Conservation (phyloP, 805 yeast species). For the Nakazawaea holstii region DNA sequence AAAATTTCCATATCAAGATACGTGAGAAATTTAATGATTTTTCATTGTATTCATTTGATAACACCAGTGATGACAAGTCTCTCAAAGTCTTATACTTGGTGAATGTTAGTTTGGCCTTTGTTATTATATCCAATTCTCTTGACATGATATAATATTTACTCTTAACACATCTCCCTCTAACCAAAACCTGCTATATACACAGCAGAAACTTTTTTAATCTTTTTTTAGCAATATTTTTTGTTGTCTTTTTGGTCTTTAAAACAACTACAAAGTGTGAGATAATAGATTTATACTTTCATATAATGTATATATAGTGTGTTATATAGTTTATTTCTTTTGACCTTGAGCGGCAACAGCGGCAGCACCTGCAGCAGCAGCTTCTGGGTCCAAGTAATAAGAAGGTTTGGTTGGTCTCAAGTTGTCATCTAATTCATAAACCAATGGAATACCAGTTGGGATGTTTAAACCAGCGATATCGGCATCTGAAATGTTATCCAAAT, state of each 20-base stretch:
- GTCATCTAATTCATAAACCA: conserved; percentile 91
- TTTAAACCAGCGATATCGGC: conserved; percentile 89
- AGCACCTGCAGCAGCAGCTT: conserved; percentile 99
- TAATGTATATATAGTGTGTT: no score
- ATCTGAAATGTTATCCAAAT: conserved; percentile 89
- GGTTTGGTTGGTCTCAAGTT: conserved; percentile 85
- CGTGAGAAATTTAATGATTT: conserved; percentile 17
- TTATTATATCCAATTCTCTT: conserved; percentile 6
- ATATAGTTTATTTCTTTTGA: conserved; percentile 42
- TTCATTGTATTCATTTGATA: conserved; percentile 13
- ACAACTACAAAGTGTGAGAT: no score
- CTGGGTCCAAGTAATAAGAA: conserved; percentile 96
- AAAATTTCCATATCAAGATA: conserved; percentile 19
- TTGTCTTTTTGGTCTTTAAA: no score
- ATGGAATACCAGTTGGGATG: conserved; percentile 98
- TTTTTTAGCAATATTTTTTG: no score
- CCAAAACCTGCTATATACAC: no score
- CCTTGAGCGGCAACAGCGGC: conserved; percentile 99
- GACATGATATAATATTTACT: not conserved
- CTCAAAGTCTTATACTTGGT: conserved; percentile 7
- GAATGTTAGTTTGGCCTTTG: conserved; percentile 9
- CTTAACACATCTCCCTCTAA: no score
- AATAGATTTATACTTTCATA: no score
- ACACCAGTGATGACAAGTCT: conserved; percentile 4
- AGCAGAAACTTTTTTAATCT: no score